A percentile compares a stretch with the other conserved stretches of the same genome.
These are phyloP conservation scores for Crataegus laevigata DNA, from an alignment of 306 rosid species.

Conservation along the genomic window DNA sequence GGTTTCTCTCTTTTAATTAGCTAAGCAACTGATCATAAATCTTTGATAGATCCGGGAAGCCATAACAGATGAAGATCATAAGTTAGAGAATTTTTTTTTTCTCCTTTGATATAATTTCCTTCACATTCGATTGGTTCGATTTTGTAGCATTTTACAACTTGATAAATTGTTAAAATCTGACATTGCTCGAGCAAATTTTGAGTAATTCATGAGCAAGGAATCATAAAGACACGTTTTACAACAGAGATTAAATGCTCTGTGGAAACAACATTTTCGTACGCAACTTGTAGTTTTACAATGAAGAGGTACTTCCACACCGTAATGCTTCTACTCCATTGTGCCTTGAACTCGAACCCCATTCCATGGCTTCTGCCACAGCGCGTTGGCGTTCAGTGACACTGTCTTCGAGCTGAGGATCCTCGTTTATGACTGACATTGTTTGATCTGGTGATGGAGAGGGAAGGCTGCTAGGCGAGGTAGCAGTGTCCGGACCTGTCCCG, in stretches of 20 bases:
- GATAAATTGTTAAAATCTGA: neutral
- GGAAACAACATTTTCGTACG: neutral
- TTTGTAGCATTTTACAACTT: neutral
- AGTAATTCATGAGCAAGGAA: neutral
- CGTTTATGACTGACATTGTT: neutral
- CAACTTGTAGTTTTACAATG: conserved; percentile 20
- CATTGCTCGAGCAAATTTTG: neutral
- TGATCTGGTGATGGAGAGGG: conserved; percentile 29
- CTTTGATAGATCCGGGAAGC: neutral
- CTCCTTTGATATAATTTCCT: neutral
- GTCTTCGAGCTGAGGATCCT: conserved; percentile 26
- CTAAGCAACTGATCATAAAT: neutral
- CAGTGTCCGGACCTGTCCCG: conserved; percentile 28
- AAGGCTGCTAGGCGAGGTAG: neutral
- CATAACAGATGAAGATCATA: neutral
- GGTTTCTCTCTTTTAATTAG: neutral
- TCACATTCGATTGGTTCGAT: neutral
- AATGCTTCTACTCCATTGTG: conserved; percentile 21
- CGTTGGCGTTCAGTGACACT: conserved; percentile 39
- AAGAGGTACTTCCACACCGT: conserved; percentile 24
- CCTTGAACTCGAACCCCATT: conserved; percentile 72
- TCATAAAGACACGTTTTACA: neutral
- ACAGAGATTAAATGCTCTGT: neutral
- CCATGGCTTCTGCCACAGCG: conserved; percentile 82
- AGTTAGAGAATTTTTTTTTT: too few relatives aligned